phyloP scores from a whole-genome alignment of 106 monocot genomes.

The Triglochin maritima region DNA sequence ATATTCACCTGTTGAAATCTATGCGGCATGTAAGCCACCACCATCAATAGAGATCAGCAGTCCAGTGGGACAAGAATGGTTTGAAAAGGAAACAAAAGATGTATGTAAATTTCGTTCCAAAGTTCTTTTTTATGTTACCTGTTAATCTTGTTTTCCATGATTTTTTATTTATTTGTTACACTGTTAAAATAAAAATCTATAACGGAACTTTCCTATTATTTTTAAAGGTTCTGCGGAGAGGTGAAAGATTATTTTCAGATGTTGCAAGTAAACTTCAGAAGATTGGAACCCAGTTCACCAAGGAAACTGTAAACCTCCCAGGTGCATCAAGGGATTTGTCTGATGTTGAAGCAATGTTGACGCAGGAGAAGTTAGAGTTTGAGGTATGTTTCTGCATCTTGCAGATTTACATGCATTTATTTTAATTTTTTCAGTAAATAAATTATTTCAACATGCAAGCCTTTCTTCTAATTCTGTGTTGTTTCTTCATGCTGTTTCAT shows the following conservation, averaged over 20 bases:
- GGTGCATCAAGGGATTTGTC: slow-evolving; percentile 26
- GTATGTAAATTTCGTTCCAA: slow-evolving; percentile 31
- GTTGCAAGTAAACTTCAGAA: slow-evolving; percentile 30
- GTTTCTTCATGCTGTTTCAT: background rate
- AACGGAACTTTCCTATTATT: background rate
- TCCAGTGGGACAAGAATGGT: slow-evolving; percentile 49
- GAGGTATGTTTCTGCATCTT: slow-evolving; percentile 36
- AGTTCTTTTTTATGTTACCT: slow-evolving; percentile 3
- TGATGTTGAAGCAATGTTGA: slow-evolving; percentile 51
- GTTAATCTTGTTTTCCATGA: background rate
- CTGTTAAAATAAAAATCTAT: background rate
- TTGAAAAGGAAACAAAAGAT: slow-evolving; percentile 46
- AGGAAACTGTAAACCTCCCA: slow-evolving; percentile 11
- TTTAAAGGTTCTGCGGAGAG: slow-evolving; percentile 38
- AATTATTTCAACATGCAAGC: background rate
- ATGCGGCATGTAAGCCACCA: slow-evolving; percentile 63
- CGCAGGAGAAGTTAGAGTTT: slow-evolving; percentile 58
- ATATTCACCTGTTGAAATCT: slow-evolving; percentile 72
- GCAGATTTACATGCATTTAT: background rate
- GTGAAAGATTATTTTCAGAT: slow-evolving; percentile 42
- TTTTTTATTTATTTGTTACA: background rate
- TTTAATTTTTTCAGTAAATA: background rate
- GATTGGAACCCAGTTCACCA: slow-evolving; percentile 24
- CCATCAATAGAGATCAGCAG: slow-evolving; percentile 48
- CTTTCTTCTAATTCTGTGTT: background rate